A percentile compares a stretch with the other conserved stretches of the same genome.
Evolutionary conservation across 2,329 filamentous ascomycete species (phyloP).

Genomic region (Hawksworthiomyces lignivorus): DNA sequence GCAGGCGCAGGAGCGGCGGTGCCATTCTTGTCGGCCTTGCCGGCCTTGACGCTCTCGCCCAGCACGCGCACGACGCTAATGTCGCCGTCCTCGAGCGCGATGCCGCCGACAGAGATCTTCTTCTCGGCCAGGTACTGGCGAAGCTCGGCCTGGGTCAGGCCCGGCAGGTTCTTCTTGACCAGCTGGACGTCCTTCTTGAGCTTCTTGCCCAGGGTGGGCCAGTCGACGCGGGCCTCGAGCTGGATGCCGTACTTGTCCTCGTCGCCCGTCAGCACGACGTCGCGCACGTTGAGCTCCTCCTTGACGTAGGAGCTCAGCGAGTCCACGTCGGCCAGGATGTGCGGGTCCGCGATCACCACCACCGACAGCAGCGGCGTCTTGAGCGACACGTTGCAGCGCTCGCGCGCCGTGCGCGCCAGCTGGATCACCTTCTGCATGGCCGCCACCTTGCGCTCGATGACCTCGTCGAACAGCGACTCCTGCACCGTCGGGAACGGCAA

Average conservation of each 20-base stretch:
- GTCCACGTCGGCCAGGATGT: slow-evolving; percentile 80
- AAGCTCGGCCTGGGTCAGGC: slow-evolving; percentile 70
- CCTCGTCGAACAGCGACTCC: slow-evolving; percentile 77
- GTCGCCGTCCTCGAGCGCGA: slow-evolving; percentile 74
- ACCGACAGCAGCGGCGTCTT: slow-evolving; percentile 89
- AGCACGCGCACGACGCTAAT: slow-evolving; percentile 74
- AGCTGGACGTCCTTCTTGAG: slow-evolving; percentile 89
- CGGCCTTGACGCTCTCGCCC: slow-evolving; percentile 56
- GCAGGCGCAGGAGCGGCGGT: not conserved
- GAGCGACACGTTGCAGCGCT: slow-evolving; percentile 73
- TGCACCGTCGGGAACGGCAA: slow-evolving; percentile 81
- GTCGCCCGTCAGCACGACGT: slow-evolving; percentile 75
- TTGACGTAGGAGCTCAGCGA: slow-evolving; percentile 82
- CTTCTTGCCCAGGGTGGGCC: slow-evolving; percentile 93
- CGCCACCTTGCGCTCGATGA: slow-evolving; percentile 76
- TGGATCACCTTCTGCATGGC: slow-evolving; percentile 97
- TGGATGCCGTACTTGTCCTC: slow-evolving; percentile 89
- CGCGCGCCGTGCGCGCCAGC: slow-evolving; percentile 75
- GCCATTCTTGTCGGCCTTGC: slow-evolving; percentile 57
- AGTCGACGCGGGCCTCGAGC: slow-evolving; percentile 84
- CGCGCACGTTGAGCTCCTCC: slow-evolving; percentile 85
- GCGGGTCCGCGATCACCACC: slow-evolving; percentile 76
- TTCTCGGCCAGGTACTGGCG: slow-evolving; percentile 67
- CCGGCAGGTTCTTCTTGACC: slow-evolving; percentile 84
- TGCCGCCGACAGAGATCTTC: slow-evolving; percentile 76